These are phyloP conservation scores for Agapanthus africanus DNA, from an alignment of 106 monocot species.

Conservation along the genomic window DNA sequence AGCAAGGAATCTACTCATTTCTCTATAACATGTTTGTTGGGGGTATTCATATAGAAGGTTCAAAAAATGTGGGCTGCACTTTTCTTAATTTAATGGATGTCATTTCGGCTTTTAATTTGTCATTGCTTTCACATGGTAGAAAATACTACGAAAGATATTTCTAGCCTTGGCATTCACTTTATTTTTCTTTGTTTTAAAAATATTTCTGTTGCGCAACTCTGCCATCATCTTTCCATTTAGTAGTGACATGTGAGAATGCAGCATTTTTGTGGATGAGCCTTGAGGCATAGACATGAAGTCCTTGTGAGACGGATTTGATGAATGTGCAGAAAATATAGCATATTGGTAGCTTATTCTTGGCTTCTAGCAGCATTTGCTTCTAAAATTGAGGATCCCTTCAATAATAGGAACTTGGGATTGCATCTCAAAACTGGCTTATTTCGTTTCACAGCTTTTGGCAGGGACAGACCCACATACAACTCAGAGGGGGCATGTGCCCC, in stretches of 20 bases:
- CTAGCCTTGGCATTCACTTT: neutral
- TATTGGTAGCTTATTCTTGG: neutral
- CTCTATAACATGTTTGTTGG: neutral
- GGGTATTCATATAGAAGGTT: neutral
- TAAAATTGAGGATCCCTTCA: neutral
- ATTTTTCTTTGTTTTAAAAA: neutral
- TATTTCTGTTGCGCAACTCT: neutral
- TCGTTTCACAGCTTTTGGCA: no score
- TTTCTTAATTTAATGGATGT: neutral
- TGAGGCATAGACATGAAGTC: neutral
- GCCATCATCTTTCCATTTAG: neutral
- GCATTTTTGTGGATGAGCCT: neutral
- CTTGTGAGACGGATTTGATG: neutral
- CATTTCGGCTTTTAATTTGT: no score
- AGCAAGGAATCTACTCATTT: no score
- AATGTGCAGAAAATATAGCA: neutral
- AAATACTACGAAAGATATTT: neutral
- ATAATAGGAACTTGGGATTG: neutral
- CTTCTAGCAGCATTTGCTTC: neutral
- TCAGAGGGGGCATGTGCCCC: no score
- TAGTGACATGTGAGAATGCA: neutral
- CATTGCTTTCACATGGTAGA: no score
- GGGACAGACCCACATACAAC: no score
- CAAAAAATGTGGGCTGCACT: neutral
- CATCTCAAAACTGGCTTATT: neutral